A percentile compares a stretch with the other conserved stretches of the same genome.
phyloP scores from a whole-genome alignment of 768 basidiomycete species.

The Lentinula guzmanii region DNA sequence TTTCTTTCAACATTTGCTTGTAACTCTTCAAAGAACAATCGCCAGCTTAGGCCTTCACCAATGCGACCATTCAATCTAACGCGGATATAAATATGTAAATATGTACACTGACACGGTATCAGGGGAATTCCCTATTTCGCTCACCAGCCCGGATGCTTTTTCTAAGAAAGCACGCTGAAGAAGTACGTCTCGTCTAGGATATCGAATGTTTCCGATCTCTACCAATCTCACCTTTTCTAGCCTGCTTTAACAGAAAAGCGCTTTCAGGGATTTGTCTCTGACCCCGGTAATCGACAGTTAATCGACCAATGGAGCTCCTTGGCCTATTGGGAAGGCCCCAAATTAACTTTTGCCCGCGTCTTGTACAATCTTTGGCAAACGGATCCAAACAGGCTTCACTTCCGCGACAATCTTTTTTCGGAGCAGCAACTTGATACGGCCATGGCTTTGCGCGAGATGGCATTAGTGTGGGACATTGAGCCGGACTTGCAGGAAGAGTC shows the following conservation, averaged over 20 bases:
- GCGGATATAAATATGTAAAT: too few species aligned
- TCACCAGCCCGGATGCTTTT: too few species aligned
- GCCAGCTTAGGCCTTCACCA: too few species aligned
- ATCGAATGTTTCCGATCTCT: too few species aligned
- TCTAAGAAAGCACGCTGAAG: too few species aligned
- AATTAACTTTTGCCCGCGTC: neutral
- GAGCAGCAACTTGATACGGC: neutral
- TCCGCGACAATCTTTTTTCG: neutral
- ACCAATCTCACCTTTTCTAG: too few species aligned
- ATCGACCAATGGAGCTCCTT: neutral
- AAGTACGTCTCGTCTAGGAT: too few species aligned
- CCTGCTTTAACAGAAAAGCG: neutral
- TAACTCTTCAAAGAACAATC: too few species aligned
- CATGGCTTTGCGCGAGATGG: neutral
- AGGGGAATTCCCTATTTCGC: too few species aligned
- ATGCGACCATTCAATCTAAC: too few species aligned
- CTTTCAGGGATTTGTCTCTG: neutral
- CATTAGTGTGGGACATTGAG: neutral
- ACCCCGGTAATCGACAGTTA: neutral
- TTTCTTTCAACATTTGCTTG: too few species aligned
- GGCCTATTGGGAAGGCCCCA: neutral
- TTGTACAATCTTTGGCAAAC: neutral
- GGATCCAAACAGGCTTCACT: neutral
- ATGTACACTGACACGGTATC: too few species aligned
- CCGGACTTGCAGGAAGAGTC: neutral